Conservation (phyloP, 2,329 filamentous ascomycete genomes). For the Colletotrichum tropicale region DNA sequence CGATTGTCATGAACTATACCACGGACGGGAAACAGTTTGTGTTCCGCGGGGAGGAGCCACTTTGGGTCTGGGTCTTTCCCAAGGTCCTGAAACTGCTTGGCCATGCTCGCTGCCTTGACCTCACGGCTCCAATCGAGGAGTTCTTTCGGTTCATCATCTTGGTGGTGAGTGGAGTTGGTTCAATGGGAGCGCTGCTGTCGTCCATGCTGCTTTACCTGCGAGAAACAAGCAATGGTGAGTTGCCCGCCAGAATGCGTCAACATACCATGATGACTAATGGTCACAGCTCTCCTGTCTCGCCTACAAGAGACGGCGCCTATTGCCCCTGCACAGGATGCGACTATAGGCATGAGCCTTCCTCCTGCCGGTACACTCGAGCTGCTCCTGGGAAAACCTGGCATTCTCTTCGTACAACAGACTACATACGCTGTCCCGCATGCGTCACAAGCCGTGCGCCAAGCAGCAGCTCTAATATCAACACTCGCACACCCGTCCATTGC, state of each 20-base stretch:
- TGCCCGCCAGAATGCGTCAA: not conserved
- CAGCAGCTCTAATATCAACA: slow-evolving; percentile 46
- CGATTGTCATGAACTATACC: slow-evolving; percentile 63
- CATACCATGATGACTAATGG: slow-evolving; percentile 18
- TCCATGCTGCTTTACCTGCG: slow-evolving; percentile 54
- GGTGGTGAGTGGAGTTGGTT: slow-evolving; percentile 44
- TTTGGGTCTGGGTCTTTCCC: slow-evolving; percentile 70
- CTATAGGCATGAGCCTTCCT: slow-evolving; percentile 41
- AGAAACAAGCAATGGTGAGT: slow-evolving; percentile 50
- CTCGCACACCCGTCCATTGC: slow-evolving; percentile 44
- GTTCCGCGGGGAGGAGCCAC: slow-evolving; percentile 61
- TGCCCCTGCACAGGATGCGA: slow-evolving; percentile 29
- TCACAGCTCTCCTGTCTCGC: slow-evolving; percentile 34
- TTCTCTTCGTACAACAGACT: slow-evolving; percentile 28
- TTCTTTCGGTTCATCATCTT: slow-evolving; percentile 57
- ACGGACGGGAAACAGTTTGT: slow-evolving; percentile 46
- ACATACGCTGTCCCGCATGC: slow-evolving; percentile 44
- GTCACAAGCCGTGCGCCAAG: slow-evolving; percentile 52
- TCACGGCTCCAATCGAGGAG: slow-evolving; percentile 56
- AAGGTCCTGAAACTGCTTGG: slow-evolving; percentile 63
- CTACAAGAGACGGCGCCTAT: slow-evolving; percentile 35
- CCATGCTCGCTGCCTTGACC: slow-evolving; percentile 48
- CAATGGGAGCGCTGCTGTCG: slow-evolving; percentile 52
- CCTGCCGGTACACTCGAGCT: slow-evolving; percentile 39
- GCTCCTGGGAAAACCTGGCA: slow-evolving; percentile 28